Base-by-base conservation (phyloP, 208 protist genomes). In the Wallacemonas sp. region DNA sequence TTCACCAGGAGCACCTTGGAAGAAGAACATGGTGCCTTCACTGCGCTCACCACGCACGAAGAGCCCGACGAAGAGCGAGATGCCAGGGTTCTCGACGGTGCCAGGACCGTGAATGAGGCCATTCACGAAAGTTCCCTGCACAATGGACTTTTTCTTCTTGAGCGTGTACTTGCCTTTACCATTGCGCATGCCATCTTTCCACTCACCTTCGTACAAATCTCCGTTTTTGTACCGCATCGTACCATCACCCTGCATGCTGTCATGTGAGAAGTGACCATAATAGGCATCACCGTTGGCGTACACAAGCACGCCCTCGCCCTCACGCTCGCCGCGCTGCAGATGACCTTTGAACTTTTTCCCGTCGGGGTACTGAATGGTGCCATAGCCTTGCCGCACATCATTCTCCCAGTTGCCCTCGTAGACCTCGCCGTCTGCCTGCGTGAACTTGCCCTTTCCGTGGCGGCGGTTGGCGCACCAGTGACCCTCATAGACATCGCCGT, bases 251-350 rank as follows among this genome's bases (percentile, higher is more conserved):
- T 85, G 39, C 17, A 96, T 83, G 3, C 62, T 70, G 68, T 97
- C 80, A 5, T 72, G 45, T 4, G 22, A 38, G 47, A 93, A 97
- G 51, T 70, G 68, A 14, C 94, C 94, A 31, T 86, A 81, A 61
- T 94, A 96, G 66, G 93, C 86, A 60, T 97, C 90, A 8, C 92
- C 93, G 45, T 95, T 90, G 19, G 77, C 53, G 46, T 86, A 95
- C 55, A 77, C 56, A 72, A 96, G 85, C 9, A 85, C 63, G 17
- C 94, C 92, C 46, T 90, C 83, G 17, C 94, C 94, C 59, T 86
- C 53, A 21, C 90, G 83, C 62, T 78, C 66, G 58, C 89, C 76
- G 62, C 79, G 68, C 33, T 67, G 69, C 68, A 92, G 81, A 22
- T 49, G 61, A 4, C 91, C 91, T 41, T 90, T 90, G 77, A 90